Evolutionary conservation across 768 basidiomycete genomes (phyloP).

Genomic region (Russula dissimulans): DNA sequence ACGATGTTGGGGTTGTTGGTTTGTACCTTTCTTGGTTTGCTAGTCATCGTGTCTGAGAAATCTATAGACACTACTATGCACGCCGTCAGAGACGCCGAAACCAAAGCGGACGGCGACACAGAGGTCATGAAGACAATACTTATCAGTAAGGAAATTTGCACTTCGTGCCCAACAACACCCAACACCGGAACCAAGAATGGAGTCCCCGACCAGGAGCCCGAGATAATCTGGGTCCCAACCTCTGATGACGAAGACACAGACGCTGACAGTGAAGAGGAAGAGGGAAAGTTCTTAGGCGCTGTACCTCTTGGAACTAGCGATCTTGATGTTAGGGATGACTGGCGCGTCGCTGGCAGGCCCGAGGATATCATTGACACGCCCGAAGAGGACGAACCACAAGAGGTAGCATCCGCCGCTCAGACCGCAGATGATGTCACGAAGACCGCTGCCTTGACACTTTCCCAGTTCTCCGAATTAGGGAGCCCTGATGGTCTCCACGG

Average conservation of each 20-base stretch:
- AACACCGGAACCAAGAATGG: neutral
- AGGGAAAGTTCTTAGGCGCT: neutral
- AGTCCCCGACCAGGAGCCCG: neutral
- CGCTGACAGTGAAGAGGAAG: constrained; percentile 12
- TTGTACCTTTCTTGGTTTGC: neutral
- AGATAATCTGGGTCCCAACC: neutral
- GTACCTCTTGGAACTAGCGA: constrained; percentile 18
- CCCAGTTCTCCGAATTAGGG: neutral
- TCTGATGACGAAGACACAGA: constrained; percentile 12
- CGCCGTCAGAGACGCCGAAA: neutral
- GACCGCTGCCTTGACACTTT: neutral
- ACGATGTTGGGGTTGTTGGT: neutral
- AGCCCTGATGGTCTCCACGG: neutral
- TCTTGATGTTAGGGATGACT: constrained; percentile 14
- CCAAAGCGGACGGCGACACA: neutral
- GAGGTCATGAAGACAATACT: neutral
- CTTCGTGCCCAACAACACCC: neutral
- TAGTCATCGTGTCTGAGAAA: neutral
- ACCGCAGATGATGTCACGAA: neutral
- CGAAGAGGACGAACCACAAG: constrained; percentile 10
- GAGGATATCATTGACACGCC: neutral
- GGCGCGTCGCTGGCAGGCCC: neutral
- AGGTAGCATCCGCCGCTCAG: neutral
- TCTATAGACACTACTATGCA: neutral
- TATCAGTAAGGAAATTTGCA: neutral